phyloP scores from a whole-genome alignment of 2,329 filamentous ascomycete genomes.

The Cercospora sesami region DNA sequence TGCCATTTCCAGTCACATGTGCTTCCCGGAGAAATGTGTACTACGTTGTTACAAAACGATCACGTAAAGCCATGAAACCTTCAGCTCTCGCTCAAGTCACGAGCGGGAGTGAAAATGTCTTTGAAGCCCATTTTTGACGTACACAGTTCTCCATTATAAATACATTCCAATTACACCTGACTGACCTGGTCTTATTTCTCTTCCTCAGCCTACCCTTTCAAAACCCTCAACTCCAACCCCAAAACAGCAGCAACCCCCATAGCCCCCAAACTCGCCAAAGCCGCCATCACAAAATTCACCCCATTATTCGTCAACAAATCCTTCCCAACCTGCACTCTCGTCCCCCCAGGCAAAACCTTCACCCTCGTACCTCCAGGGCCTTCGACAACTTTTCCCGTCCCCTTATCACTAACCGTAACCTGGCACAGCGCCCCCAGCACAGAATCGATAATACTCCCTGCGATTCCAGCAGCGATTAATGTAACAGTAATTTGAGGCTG shows the following conservation, averaged over 20 bases:
- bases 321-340: conserved; percentile 60
- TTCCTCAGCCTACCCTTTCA: neutral
- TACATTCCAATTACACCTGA: no score
- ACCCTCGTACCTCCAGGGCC: conserved; percentile 60
- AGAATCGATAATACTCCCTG: conserved; percentile 85
- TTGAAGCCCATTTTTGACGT: neutral
- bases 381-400: conserved; percentile 85
- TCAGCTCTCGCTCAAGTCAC: neutral
- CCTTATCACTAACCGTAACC: conserved; percentile 78
- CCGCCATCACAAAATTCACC: conserved; percentile 91
- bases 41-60: neutral
- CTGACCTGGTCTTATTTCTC: no score
- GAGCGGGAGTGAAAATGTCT: neutral
- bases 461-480: conserved; percentile 69
- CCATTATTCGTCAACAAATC: conserved; percentile 91
- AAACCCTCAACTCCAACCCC: conserved; percentile 15
- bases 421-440: conserved; percentile 82
- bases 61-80: no score
- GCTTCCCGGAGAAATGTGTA: no score
- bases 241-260: conserved; percentile 58
- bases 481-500: conserved; percentile 20
- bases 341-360: conserved; percentile 41
- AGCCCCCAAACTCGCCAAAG: conserved; percentile 72
- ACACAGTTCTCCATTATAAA: no score
- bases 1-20: neutral